A percentile compares a stretch with the other conserved stretches of the same genome.
Evolutionary conservation across 2,329 filamentous ascomycete genomes (phyloP).

Genomic region (Fusarium guadeloupense): DNA sequence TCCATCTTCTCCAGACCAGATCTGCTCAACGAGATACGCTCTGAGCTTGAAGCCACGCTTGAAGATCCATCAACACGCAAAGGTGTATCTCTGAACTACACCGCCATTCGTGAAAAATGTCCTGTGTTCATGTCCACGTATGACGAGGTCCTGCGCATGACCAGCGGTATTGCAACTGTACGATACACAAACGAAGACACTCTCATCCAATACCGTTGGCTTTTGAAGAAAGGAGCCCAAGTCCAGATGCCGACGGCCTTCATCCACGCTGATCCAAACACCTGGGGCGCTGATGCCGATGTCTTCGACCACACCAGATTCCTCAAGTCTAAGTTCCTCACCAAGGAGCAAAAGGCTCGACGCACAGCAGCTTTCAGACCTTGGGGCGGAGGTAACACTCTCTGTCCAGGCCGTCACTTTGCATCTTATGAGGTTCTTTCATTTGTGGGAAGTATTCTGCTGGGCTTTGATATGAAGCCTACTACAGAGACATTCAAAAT

Average conservation of each 20-base stretch:
- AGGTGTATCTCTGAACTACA: not conserved
- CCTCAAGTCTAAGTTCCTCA: slow-evolving; percentile 10
- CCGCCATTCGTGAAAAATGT: slow-evolving; percentile 19
- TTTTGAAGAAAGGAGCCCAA: slow-evolving; percentile 33
- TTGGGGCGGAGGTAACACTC: slow-evolving; percentile 30
- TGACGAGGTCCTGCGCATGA: slow-evolving; percentile 32
- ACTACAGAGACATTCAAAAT: slow-evolving; percentile 6
- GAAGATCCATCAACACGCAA: not conserved
- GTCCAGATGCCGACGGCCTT: slow-evolving; percentile 37
- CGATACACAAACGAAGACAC: slow-evolving; percentile 36
- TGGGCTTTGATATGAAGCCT: slow-evolving; percentile 25
- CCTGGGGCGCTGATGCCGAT: slow-evolving; percentile 28
- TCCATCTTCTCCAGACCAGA: slow-evolving; percentile 19
- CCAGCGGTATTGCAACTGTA: slow-evolving; percentile 32
- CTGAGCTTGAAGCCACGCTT: slow-evolving; percentile 16
- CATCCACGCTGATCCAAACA: slow-evolving; percentile 29
- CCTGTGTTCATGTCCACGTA: slow-evolving; percentile 30
- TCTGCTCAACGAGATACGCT: slow-evolving; percentile 7
- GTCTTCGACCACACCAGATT: slow-evolving; percentile 34
- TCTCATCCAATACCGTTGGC: slow-evolving; percentile 15
- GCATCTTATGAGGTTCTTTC: slow-evolving; percentile 29
- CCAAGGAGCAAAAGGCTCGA: slow-evolving; percentile 23
- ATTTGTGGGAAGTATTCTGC: slow-evolving; percentile 23
- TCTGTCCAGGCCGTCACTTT: slow-evolving; percentile 33
- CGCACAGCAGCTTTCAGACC: slow-evolving; percentile 29